Conservation (phyloP, 768 basidiomycete species). For the Hygrocybe punicea region DNA sequence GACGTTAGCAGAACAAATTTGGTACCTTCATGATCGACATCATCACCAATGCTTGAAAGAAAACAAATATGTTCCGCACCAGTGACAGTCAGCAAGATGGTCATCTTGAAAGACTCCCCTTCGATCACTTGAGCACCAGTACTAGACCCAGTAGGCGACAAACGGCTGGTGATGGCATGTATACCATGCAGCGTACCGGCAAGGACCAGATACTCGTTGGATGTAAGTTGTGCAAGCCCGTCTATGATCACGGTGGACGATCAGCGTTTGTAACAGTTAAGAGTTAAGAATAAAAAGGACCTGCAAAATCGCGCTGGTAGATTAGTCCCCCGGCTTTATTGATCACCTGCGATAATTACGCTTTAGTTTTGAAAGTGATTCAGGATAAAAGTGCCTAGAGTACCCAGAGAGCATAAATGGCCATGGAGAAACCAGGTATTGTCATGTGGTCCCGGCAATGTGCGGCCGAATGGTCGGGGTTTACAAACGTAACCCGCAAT, state of each 20-base stretch:
- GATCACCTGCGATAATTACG: constrained; percentile 60
- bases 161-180: constrained; percentile 92
- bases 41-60: not conserved
- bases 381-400: constrained; percentile 17
- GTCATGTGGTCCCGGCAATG: too few relatives aligned
- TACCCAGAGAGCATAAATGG: constrained; percentile 82
- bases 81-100: constrained; percentile 83
- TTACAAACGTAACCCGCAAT: too few relatives aligned
- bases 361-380: constrained; percentile 4
- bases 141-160: constrained; percentile 77
- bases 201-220: constrained; percentile 92
- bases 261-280: not conserved
- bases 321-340: constrained; percentile 98
- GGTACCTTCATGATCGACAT: constrained; percentile 55
- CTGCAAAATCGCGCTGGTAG: constrained; percentile 89
- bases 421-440: constrained; percentile 55
- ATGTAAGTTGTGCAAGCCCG: constrained; percentile 84
- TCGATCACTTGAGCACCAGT: constrained; percentile 96
- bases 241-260: constrained; percentile 52
- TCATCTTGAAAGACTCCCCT: constrained; percentile 93
- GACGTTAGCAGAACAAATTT: constrained; percentile 94
- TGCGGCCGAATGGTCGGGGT: constrained; percentile 19
- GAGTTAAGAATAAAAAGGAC: too few relatives aligned
- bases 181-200: constrained; percentile 97
- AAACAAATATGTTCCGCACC: constrained; percentile 46